Evolutionary conservation across 495 filamentous ascomycete genomes (phyloP), one percentile per base, ranked within the genome.

Genomic region (Aspergillus baeticus): DNA sequence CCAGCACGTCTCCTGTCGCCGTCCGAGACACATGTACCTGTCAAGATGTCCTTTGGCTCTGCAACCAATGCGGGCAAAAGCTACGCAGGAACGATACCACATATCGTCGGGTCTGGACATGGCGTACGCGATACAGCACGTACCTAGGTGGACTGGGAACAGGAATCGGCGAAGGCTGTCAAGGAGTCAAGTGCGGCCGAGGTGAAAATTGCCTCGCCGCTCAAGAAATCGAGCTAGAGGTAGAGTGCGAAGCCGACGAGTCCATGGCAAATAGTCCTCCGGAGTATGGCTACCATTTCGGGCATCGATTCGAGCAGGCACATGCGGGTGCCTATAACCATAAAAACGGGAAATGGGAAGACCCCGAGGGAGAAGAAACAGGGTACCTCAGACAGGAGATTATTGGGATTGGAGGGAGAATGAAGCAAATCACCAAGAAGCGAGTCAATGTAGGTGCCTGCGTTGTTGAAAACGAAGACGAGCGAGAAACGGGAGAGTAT

Each of bases 341-440:
- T 22, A 23, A 37, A 6, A 36, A 44, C 29, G 54, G 52, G 18
- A 42, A 47, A 26, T 54, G 46, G 41, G 57, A 61, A 11, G 56
- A 57, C 23, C 63, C 54, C 17, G 65, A 67, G 6, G 76, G 78
- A 53, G 76, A 80, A 61, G 70, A 74, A 26, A 78, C 81, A 3
- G 91, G 91, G 15, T 96, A 96, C 65, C 81, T 82, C 59, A 76
- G 85, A 23, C 90, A 93, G 65, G 92, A 96, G 69, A 85, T 95
- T 59, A 89, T 94, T 63, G 92, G 91, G 4, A 83, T 96, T 31
- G 91, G 92, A 13, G 92, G 92, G 0, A 77, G 84, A 10, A 82
- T 96, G 44, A 96, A 93, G 78, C 87, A 85, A 55, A 93, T 90
- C 71, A 72, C 84, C 7, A 87, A 90, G 68, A 85, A 86, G 60